These are phyloP conservation scores for Sporothrix protearum DNA, from an alignment of 2,329 filamentous ascomycete genomes.

Conservation along the genomic window DNA sequence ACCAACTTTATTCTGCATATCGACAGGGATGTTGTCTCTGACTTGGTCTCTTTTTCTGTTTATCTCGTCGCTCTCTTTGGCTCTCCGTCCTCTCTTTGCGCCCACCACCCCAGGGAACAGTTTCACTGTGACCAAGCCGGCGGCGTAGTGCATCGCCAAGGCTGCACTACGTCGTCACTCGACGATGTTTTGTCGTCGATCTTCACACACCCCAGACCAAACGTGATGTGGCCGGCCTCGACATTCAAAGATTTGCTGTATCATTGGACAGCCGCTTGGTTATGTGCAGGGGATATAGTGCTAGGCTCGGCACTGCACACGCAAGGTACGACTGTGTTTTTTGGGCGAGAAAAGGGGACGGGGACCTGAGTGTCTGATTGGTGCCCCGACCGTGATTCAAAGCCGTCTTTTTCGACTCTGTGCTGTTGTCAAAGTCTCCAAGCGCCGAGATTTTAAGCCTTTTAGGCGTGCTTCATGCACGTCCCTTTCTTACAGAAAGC, in stretches of 20 bases:
- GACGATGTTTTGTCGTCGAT: background rate
- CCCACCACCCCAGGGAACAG: slow-evolving; percentile 8
- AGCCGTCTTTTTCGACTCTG: background rate
- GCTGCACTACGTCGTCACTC: slow-evolving; percentile 10
- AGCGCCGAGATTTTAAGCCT: background rate
- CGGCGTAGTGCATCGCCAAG: slow-evolving; percentile 20
- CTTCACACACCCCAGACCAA: background rate
- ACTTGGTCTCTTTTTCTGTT: background rate
- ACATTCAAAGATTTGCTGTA: background rate
- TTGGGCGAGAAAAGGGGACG: background rate
- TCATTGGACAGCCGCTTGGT: background rate
- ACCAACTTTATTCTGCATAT: slow-evolving; percentile 4
- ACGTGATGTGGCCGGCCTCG: slow-evolving; percentile 14
- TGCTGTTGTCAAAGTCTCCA: background rate
- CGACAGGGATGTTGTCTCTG: background rate
- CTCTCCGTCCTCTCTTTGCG: slow-evolving; percentile 3
- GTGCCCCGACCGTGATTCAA: background rate
- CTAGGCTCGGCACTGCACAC: slow-evolving; percentile 16
- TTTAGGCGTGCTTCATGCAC: slow-evolving; percentile 7
- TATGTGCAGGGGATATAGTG: background rate
- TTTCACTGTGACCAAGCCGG: slow-evolving; percentile 18
- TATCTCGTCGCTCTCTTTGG: background rate
- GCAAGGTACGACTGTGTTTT: slow-evolving; percentile 11
- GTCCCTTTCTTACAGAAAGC: background rate
- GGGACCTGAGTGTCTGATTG: background rate